Evolutionary conservation across 148 eudicot genomes (phyloP).

Genomic region (Linanthus parryae): DNA sequence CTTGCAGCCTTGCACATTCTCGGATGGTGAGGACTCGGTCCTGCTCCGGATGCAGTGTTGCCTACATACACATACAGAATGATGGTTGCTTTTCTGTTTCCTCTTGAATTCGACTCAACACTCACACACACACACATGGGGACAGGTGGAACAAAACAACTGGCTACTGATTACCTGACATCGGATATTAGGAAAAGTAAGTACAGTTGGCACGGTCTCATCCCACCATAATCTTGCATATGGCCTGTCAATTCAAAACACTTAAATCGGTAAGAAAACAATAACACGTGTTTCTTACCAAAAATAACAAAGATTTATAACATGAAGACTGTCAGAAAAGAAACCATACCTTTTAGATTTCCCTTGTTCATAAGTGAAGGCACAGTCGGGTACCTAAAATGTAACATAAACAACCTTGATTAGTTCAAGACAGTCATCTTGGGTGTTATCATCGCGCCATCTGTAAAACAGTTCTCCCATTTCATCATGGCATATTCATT

Average conservation of each 20-base stretch:
- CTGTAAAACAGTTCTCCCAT: too few species aligned
- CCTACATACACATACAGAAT: constrained; percentile 12
- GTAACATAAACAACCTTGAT: not conserved
- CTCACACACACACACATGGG: not conserved
- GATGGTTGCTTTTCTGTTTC: not conserved
- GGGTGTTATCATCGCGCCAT: not conserved
- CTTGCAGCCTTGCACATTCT: constrained; percentile 55
- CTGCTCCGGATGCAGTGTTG: constrained; percentile 56
- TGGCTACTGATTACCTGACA: constrained; percentile 29
- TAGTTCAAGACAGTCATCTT: not conserved
- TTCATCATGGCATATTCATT: too few species aligned
- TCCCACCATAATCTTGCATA: constrained; percentile 67
- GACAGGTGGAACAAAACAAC: not conserved
- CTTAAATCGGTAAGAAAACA: not conserved
- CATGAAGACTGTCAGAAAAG: not conserved
- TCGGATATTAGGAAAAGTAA: constrained; percentile 39
- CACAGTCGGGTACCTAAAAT: constrained; percentile 41
- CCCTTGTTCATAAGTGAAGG: constrained; percentile 34
- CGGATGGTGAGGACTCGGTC: constrained; percentile 56
- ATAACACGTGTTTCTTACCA: not conserved
- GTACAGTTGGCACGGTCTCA: constrained; percentile 46
- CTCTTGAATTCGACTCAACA: not conserved
- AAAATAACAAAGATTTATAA: not conserved
- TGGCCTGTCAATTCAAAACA: constrained; percentile 7
- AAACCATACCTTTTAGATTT: constrained; percentile 30